Conservation (phyloP, 179 eudicot species). For the Camellia oleifera region DNA sequence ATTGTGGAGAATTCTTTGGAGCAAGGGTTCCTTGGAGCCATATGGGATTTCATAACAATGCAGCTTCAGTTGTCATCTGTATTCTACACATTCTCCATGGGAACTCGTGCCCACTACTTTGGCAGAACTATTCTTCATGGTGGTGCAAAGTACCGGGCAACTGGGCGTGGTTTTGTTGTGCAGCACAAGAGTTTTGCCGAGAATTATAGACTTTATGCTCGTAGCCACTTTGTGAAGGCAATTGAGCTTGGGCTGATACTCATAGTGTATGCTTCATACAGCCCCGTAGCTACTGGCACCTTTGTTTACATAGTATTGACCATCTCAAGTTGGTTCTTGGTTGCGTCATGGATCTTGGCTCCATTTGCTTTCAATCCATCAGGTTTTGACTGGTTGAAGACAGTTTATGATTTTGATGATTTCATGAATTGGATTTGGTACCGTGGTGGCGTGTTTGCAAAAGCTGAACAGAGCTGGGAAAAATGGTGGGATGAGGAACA, state of each 20-base stretch:
- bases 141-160: constrained; percentile 91
- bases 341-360: constrained; percentile 75
- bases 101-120: constrained; percentile 86
- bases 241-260: constrained; percentile 89
- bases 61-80: constrained; percentile 86
- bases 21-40: constrained; percentile 75
- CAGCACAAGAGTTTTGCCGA: constrained; percentile 85
- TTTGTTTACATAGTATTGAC: constrained; percentile 75
- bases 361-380: constrained; percentile 88
- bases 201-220: constrained; percentile 77
- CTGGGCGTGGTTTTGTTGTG: constrained; percentile 98
- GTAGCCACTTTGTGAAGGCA: constrained; percentile 87
- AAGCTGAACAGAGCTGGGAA: constrained; percentile 88
- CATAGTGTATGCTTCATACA: constrained; percentile 70
- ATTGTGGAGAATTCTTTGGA: constrained; percentile 81
- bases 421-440: constrained; percentile 92
- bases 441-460: constrained; percentile 72
- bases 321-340: constrained; percentile 88
- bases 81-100: constrained; percentile 89
- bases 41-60: constrained; percentile 94
- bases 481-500: constrained; percentile 97
- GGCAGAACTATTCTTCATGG: constrained; percentile 94
- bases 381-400: constrained; percentile 92
- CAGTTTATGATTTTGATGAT: constrained; percentile 84
- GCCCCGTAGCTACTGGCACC: constrained; percentile 71